phyloP scores from a whole-genome alignment of 768 basidiomycete genomes.

The Termitomyces heimii region DNA sequence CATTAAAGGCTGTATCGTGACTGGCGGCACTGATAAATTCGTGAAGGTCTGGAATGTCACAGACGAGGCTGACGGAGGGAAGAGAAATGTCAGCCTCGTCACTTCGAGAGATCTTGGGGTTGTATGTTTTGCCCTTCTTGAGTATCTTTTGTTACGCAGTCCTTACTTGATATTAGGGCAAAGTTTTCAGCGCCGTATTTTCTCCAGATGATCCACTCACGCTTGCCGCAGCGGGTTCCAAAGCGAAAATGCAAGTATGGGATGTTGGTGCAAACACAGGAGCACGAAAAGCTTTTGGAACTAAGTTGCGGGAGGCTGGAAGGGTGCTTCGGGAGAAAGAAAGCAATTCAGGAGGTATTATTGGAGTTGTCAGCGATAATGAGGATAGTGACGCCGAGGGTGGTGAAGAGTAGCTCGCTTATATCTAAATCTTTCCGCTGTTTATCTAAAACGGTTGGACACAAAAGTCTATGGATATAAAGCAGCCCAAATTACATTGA shows the following conservation, averaged over 20 bases:
- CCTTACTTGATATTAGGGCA: slow-evolving; percentile 56
- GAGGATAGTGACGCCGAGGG: slow-evolving; percentile 59
- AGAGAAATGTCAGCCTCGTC: slow-evolving; percentile 76
- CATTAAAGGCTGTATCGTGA: slow-evolving; percentile 85
- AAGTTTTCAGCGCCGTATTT: slow-evolving; percentile 88
- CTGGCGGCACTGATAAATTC: slow-evolving; percentile 91
- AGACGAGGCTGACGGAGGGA: slow-evolving; percentile 56
- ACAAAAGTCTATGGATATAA: slow-evolving; percentile 6
- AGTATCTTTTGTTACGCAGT: background rate
- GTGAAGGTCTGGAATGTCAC: slow-evolving; percentile 95
- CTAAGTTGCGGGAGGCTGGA: slow-evolving; percentile 72
- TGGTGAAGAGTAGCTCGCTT: slow-evolving; percentile 14
- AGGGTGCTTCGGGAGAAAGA: slow-evolving; percentile 59
- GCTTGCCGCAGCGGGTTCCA: slow-evolving; percentile 89
- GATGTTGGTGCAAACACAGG: slow-evolving; percentile 83
- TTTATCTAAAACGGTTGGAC: background rate
- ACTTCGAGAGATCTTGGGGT: slow-evolving; percentile 87
- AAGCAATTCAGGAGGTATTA: slow-evolving; percentile 48
- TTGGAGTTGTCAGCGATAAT: slow-evolving; percentile 63
- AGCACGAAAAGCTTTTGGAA: slow-evolving; percentile 76
- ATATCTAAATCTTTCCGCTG: background rate
- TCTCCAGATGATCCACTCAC: slow-evolving; percentile 95
- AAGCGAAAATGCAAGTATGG: slow-evolving; percentile 94
- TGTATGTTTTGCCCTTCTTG: slow-evolving; percentile 38
- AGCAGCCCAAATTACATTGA: background rate